Percentiles rank a stretch among this genome's conserved stretches.
These are phyloP conservation scores for Breynia disticha DNA, from an alignment of 441 rosid species.

Conservation along the genomic window DNA sequence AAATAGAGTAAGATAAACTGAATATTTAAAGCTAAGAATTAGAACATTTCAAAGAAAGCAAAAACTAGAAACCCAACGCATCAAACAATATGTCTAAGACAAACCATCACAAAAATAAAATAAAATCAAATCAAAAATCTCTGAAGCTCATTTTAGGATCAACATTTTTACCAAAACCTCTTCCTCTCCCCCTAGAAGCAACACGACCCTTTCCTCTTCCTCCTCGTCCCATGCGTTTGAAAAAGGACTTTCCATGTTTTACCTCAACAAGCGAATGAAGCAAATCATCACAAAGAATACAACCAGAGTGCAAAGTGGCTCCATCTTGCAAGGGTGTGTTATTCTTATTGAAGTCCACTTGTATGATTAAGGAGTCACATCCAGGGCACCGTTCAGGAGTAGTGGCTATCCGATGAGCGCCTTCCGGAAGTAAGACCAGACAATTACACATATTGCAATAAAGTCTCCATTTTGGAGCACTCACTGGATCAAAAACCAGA, in stretches of 20 bases:
- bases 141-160: conserved; percentile 88
- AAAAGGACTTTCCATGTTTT: conserved; percentile 76
- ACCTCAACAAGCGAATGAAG: conserved; percentile 85
- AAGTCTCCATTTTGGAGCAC: conserved; percentile 91
- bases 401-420: conserved; percentile 75
- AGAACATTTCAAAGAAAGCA: too few relatives aligned
- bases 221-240: conserved; percentile 36
- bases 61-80: too few relatives aligned
- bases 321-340: conserved; percentile 76
- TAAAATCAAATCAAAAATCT: conserved; percentile 32
- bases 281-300: conserved; percentile 82
- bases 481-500: conserved; percentile 70
- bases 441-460: conserved; percentile 89
- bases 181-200: conserved; percentile 35
- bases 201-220: conserved; percentile 50
- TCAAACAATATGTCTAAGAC: too few relatives aligned
- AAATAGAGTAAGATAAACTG: too few relatives aligned
- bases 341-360: conserved; percentile 89
- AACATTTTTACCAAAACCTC: conserved; percentile 27
- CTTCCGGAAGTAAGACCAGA: conserved; percentile 79
- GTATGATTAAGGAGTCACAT: conserved; percentile 67
- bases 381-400: conserved; percentile 56
- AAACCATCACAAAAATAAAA: too few relatives aligned
- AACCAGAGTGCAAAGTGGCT: conserved; percentile 67
- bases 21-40: too few relatives aligned